Percentiles rank a stretch among this genome's conserved stretches.
Conservation (phyloP, 2,329 filamentous ascomycete species). For the Botryosphaeria dothidea region DNA sequence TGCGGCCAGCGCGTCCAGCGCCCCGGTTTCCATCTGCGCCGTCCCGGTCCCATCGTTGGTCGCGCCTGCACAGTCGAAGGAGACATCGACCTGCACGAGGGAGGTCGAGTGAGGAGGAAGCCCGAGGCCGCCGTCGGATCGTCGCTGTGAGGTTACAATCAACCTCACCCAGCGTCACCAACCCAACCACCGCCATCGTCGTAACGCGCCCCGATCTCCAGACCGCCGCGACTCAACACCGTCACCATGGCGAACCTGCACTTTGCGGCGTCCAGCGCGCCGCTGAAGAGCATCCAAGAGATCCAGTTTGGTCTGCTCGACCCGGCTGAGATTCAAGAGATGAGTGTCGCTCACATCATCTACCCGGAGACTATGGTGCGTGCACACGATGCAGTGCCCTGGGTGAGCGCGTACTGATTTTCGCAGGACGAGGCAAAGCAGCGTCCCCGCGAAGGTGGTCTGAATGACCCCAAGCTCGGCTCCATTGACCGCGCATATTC, state of each 20-base stretch:
- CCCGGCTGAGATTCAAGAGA: slow-evolving; percentile 97
- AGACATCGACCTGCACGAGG: background rate
- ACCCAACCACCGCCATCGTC: background rate
- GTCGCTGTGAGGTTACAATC: slow-evolving; percentile 11
- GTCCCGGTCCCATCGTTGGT: slow-evolving; percentile 4
- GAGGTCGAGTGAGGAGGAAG: slow-evolving; percentile 11
- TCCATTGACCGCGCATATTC: slow-evolving; percentile 95
- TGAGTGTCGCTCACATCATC: slow-evolving; percentile 94
- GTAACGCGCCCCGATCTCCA: background rate
- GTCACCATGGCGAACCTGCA: slow-evolving; percentile 76
- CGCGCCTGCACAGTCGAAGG: background rate
- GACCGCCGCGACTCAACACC: background rate
- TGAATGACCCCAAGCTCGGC: slow-evolving; percentile 94
- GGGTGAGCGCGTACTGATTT: slow-evolving; percentile 12
- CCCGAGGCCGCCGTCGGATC: slow-evolving; percentile 1
- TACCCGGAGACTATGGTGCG: slow-evolving; percentile 94
- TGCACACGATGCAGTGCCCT: slow-evolving; percentile 18
- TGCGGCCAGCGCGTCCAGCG: slow-evolving; percentile 33
- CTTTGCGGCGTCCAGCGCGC: slow-evolving; percentile 90
- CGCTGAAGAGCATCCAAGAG: slow-evolving; percentile 96
- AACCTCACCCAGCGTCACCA: slow-evolving; percentile 9
- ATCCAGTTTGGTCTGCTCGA: slow-evolving; percentile 98
- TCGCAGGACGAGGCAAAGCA: slow-evolving; percentile 79
- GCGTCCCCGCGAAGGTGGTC: slow-evolving; percentile 84
- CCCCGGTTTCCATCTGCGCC: slow-evolving; percentile 25